These are phyloP conservation scores for Pestalotiopsis sp. DNA, from an alignment of 2,329 filamentous ascomycete genomes.

Conservation along the genomic window DNA sequence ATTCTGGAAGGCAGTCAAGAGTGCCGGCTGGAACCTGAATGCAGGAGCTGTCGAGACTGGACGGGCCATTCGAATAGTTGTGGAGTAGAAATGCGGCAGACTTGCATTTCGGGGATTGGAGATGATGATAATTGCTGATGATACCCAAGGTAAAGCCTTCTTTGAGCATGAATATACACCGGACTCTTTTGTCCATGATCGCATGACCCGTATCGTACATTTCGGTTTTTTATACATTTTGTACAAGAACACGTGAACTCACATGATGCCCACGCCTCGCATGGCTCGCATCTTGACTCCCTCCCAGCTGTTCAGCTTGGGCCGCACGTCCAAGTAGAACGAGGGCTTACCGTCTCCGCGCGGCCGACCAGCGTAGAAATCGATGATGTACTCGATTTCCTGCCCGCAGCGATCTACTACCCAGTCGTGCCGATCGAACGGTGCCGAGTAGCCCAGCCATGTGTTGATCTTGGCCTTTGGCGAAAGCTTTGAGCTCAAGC, in stretches of 20 bases:
- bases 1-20: conserved; percentile 47
- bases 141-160: background rate
- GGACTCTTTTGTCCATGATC: background rate
- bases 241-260: conserved; percentile 13
- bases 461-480: conserved; percentile 84
- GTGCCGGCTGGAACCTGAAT: conserved; percentile 68
- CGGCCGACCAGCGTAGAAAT: conserved; percentile 84
- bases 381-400: conserved; percentile 92
- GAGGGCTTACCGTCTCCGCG: conserved; percentile 46
- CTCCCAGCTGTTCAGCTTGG: conserved; percentile 70
- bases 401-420: conserved; percentile 88
- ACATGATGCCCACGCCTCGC: conserved; percentile 53
- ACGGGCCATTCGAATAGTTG: conserved; percentile 46
- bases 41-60: conserved; percentile 68
- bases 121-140: background rate
- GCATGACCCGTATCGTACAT: background rate
- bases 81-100: conserved; percentile 31
- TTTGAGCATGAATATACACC: background rate
- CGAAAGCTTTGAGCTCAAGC: conserved; percentile 69
- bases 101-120: background rate
- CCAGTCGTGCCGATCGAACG: conserved; percentile 98
- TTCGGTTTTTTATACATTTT: conserved; percentile 1
- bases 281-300: conserved; percentile 67
- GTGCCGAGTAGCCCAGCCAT: conserved; percentile 82
- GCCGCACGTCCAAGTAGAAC: conserved; percentile 70